Percentiles rank a stretch among this genome's conserved stretches.
phyloP scores from a whole-genome alignment of 2,329 filamentous ascomycete species.

The Dendrostoma leiphaemia region DNA sequence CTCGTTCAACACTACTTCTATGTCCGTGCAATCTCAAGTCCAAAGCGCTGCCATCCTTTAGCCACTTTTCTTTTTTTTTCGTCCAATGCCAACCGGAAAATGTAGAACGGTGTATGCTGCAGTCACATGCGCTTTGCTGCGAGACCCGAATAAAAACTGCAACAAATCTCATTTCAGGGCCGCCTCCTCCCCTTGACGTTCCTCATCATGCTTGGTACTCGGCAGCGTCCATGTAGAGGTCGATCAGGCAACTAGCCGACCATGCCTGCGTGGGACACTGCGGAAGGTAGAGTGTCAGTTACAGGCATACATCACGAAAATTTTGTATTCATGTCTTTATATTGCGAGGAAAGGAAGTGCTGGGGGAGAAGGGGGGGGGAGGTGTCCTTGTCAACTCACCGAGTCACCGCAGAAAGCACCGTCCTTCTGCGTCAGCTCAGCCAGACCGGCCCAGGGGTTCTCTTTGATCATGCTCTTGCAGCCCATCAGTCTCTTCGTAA shows the following conservation, averaged over 20 bases:
- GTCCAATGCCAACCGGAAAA: too few relatives aligned
- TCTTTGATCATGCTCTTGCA: conserved; percentile 83
- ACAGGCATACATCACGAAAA: not conserved
- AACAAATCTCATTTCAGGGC: too few relatives aligned
- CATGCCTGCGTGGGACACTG: conserved; percentile 93
- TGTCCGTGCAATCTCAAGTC: too few relatives aligned
- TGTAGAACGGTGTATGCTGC: too few relatives aligned
- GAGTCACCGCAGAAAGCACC: conserved; percentile 85
- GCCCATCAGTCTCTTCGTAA: conserved; percentile 75
- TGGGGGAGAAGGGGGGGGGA: conserved; percentile 8
- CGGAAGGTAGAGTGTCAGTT: conserved; percentile 3
- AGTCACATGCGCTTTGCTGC: too few relatives aligned
- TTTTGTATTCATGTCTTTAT: too few relatives aligned
- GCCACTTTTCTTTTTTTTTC: too few relatives aligned
- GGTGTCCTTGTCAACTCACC: conserved; percentile 53
- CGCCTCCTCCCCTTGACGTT: not conserved
- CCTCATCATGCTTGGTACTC: conserved; percentile 42
- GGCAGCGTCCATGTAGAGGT: conserved; percentile 89
- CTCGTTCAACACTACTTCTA: too few relatives aligned
- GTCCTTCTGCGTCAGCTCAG: conserved; percentile 89
- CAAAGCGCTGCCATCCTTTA: too few relatives aligned
- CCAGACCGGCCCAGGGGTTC: conserved; percentile 84
- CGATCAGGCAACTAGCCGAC: conserved; percentile 92
- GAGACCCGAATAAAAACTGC: too few relatives aligned
- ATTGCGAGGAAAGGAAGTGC: not conserved